These are phyloP conservation scores for Phytophthora colocasiae DNA, from an alignment of 352 stramenopile genomes.

Conservation along the genomic window DNA sequence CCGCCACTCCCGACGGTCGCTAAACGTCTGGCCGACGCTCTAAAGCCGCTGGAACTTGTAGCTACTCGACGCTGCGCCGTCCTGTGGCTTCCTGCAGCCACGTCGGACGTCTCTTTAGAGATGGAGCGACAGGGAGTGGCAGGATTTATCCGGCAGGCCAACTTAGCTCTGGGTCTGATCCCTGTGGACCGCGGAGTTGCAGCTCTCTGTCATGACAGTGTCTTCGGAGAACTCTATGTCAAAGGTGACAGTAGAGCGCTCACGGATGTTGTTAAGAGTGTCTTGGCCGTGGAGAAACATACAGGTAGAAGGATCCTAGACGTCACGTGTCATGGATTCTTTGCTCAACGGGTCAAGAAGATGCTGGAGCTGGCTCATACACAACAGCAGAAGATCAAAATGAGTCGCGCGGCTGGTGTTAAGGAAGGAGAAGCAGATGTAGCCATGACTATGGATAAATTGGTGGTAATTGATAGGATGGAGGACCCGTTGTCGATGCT, in stretches of 20 bases:
- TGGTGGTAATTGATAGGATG: slow-evolving; percentile 80
- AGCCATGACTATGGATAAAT: slow-evolving; percentile 47
- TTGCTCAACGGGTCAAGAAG: slow-evolving; percentile 60
- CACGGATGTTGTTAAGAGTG: slow-evolving; percentile 70
- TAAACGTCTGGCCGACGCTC: slow-evolving; percentile 56
- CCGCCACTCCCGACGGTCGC: slow-evolving; percentile 56
- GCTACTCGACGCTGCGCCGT: slow-evolving; percentile 43
- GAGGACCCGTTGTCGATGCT: slow-evolving; percentile 85
- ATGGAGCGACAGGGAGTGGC: slow-evolving; percentile 79
- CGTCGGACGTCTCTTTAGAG: slow-evolving; percentile 66
- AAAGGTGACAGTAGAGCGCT: slow-evolving; percentile 63
- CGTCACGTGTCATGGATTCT: slow-evolving; percentile 58
- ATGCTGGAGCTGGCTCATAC: slow-evolving; percentile 68
- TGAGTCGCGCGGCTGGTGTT: slow-evolving; percentile 14
- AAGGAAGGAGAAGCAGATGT: slow-evolving; percentile 11
- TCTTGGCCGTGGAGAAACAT: slow-evolving; percentile 65
- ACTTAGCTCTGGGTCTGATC: slow-evolving; percentile 65
- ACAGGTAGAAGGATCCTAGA: slow-evolving; percentile 44
- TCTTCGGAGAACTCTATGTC: slow-evolving; percentile 80
- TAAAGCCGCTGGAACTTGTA: slow-evolving; percentile 42
- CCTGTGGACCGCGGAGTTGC: slow-evolving; percentile 64
- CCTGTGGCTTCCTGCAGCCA: slow-evolving; percentile 68
- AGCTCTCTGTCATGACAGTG: slow-evolving; percentile 66
- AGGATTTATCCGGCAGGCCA: slow-evolving; percentile 57
- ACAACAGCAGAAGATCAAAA: slow-evolving; percentile 44